Evolutionary conservation across 106 monocot genomes (phyloP).

Genomic region (Amphibolis antarctica): DNA sequence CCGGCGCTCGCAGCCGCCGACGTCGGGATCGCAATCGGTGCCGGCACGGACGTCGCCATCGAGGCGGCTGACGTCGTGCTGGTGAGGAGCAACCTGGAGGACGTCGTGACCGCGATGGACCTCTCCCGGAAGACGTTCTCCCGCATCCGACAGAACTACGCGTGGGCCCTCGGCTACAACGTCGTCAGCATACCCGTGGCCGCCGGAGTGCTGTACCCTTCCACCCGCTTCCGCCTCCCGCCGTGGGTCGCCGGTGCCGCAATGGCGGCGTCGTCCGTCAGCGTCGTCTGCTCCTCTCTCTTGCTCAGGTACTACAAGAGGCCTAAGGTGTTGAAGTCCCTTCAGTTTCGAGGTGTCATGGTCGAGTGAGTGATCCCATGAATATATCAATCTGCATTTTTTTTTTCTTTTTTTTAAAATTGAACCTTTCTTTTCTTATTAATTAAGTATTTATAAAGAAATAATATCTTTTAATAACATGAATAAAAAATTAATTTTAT

Average conservation of each 20-base stretch:
- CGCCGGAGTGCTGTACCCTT: slow-evolving; percentile 72
- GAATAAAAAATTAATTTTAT: too few relatives aligned
- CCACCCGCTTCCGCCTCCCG: slow-evolving; percentile 48
- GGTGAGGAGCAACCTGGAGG: slow-evolving; percentile 93
- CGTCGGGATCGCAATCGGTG: slow-evolving; percentile 89
- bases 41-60: slow-evolving; percentile 84
- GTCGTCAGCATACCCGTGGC: slow-evolving; percentile 85
- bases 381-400: too few relatives aligned
- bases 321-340: slow-evolving; percentile 44
- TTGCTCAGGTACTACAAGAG: slow-evolving; percentile 62
- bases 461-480: too few relatives aligned
- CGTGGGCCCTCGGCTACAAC: slow-evolving; percentile 92
- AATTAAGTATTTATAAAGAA: too few relatives aligned
- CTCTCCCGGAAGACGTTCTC: slow-evolving; percentile 76
- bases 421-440: too few relatives aligned
- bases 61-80: slow-evolving; percentile 96
- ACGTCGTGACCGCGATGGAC: slow-evolving; percentile 84
- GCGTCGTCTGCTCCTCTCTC: slow-evolving; percentile 79
- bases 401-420: too few relatives aligned
- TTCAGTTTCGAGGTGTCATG: slow-evolving; percentile 38
- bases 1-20: slow-evolving; percentile 83
- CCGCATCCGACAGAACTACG: slow-evolving; percentile 67
- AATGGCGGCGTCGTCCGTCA: slow-evolving; percentile 88
- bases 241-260: slow-evolving; percentile 86
- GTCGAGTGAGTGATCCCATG: too few relatives aligned